These are phyloP conservation scores for Acer saccharum DNA, from an alignment of 345 rosid species.

Conservation along the genomic window DNA sequence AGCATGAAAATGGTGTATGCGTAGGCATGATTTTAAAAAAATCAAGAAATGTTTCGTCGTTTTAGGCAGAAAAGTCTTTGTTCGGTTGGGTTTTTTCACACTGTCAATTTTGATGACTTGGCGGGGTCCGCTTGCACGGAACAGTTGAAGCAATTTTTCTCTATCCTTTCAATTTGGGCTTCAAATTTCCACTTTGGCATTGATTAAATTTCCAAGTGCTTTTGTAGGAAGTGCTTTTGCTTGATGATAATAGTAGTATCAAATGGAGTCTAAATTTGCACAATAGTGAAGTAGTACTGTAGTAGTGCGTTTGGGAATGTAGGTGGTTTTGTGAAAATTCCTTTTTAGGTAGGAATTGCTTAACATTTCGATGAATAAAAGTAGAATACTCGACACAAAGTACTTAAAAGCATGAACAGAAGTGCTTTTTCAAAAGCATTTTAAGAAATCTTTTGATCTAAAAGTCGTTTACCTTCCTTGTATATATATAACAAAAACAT, in stretches of 20 bases:
- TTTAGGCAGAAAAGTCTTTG: not conserved
- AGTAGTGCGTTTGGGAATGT: too few species aligned
- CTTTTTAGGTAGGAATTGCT: not conserved
- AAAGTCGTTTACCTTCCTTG: too few species aligned
- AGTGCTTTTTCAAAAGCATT: too few species aligned
- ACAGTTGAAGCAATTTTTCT: not conserved
- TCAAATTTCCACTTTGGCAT: not conserved
- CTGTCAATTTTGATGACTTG: constrained; percentile 4
- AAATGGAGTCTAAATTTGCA: too few species aligned
- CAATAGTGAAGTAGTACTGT: too few species aligned
- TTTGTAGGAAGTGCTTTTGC: not conserved
- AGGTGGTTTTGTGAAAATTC: not conserved
- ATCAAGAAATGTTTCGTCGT: not conserved
- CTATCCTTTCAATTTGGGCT: not conserved
- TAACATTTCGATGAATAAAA: too few species aligned
- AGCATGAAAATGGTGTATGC: not conserved
- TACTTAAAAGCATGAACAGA: not conserved
- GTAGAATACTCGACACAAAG: not conserved
- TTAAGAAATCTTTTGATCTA: too few species aligned
- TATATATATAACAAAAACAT: too few species aligned
- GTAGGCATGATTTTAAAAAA: too few species aligned
- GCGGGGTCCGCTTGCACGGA: not conserved
- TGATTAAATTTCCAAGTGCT: too few species aligned
- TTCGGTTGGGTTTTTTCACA: not conserved
- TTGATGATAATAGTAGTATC: not conserved